phyloP scores from a whole-genome alignment of 345 rosid species.

The Salix dunnii region DNA sequence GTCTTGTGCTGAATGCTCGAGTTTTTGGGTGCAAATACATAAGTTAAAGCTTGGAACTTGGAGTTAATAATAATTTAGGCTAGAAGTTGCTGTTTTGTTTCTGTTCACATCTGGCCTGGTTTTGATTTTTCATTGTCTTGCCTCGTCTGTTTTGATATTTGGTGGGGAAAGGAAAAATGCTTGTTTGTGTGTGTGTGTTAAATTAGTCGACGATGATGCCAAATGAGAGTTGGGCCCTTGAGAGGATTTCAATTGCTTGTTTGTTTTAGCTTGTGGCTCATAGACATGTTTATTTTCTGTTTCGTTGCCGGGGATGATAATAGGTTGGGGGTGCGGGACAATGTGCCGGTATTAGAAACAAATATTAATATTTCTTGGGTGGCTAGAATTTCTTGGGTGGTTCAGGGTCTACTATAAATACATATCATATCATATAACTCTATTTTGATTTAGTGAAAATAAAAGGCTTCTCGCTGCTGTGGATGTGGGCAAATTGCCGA shows the following conservation, averaged over 20 bases:
- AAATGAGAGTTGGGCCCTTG: not conserved
- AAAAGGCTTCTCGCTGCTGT: too few species aligned
- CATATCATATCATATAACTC: too few species aligned
- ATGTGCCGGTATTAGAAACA: too few species aligned
- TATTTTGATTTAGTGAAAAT: too few species aligned
- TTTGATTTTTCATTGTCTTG: not conserved
- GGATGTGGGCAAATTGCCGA: too few species aligned
- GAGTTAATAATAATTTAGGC: not conserved
- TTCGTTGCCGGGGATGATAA: too few species aligned
- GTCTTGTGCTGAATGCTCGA: not conserved
- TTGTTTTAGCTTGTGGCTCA: too few species aligned
- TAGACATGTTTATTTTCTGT: too few species aligned
- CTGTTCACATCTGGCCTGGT: not conserved
- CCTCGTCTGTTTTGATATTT: not conserved
- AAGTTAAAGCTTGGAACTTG: not conserved
- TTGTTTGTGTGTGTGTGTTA: not conserved
- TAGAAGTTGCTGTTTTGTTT: not conserved
- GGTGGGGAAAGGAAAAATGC: not conserved
- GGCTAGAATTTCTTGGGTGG: too few species aligned
- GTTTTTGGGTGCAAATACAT: not conserved
- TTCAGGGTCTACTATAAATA: too few species aligned
- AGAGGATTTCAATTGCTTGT: not conserved
- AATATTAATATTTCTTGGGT: too few species aligned
- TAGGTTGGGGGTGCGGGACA: too few species aligned
- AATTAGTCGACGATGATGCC: not conserved